phyloP scores from a whole-genome alignment of 495 filamentous ascomycete species.

The Coniosporium apollinis region DNA sequence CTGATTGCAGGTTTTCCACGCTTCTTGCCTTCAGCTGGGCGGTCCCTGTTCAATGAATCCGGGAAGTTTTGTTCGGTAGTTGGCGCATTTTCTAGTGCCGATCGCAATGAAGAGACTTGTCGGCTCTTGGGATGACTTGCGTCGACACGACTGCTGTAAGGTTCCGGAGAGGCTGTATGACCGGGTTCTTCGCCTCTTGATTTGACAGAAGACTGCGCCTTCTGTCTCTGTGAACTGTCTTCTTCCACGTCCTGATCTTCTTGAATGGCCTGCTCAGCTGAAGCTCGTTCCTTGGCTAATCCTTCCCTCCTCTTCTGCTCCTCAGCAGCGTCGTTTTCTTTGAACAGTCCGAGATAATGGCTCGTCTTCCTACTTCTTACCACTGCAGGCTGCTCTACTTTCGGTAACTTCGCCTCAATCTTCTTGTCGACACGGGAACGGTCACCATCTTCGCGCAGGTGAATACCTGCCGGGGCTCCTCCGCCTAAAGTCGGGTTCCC shows the following conservation, averaged over 20 bases:
- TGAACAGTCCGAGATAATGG: conserved; percentile 83
- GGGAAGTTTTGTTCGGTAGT: no score
- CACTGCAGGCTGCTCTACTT: conserved; percentile 44
- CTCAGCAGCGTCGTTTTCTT: conserved; percentile 54
- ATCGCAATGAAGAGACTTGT: no score
- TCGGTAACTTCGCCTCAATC: conserved; percentile 64
- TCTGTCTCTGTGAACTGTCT: no score
- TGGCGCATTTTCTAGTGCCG: no score
- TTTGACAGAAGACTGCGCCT: no score
- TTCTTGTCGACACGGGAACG: conserved; percentile 53
- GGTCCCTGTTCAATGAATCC: no score
- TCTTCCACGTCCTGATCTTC: conserved; percentile 2
- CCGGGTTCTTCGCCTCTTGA: no score
- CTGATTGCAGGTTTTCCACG: no score
- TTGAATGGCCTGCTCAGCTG: not conserved
- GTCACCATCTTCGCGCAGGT: conserved; percentile 9
- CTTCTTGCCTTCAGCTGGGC: no score
- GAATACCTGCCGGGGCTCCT: conserved; percentile 9
- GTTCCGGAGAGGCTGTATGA: no score
- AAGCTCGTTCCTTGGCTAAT: not conserved
- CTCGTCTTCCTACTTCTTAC: conserved; percentile 84
- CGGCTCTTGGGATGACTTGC: no score
- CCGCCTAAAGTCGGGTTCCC: conserved; percentile 17
- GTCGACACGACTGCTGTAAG: no score
- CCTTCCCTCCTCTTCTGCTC: conserved; percentile 23